These are phyloP conservation scores for Aureobasidium zeae DNA, from an alignment of 2,329 filamentous ascomycete genomes.

Conservation along the genomic window DNA sequence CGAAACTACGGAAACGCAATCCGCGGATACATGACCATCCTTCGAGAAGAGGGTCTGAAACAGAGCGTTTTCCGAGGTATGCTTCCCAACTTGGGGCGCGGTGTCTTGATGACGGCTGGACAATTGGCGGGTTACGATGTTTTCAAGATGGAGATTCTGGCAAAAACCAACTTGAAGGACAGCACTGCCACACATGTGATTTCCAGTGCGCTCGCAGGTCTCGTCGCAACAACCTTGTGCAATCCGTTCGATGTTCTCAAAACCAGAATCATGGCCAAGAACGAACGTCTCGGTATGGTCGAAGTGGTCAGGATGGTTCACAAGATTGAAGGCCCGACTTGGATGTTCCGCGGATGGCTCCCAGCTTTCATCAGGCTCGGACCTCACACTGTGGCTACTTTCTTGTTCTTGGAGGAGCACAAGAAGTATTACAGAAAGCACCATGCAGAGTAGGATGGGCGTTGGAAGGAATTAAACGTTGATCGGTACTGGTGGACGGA, in stretches of 20 bases:
- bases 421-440: slow-evolving; percentile 59
- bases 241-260: slow-evolving; percentile 85
- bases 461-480: neutral
- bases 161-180: slow-evolving; percentile 56
- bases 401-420: slow-evolving; percentile 78
- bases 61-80: slow-evolving; percentile 73
- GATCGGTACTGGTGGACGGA: neutral
- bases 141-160: slow-evolving; percentile 63
- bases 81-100: slow-evolving; percentile 70
- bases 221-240: slow-evolving; percentile 76
- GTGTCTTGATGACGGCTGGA: slow-evolving; percentile 77
- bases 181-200: slow-evolving; percentile 69
- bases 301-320: slow-evolving; percentile 58
- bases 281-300: slow-evolving; percentile 45
- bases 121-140: slow-evolving; percentile 79
- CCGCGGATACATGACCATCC: slow-evolving; percentile 78
- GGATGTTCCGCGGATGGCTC: slow-evolving; percentile 88
- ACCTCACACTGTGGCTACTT: slow-evolving; percentile 76
- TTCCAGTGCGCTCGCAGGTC: slow-evolving; percentile 66
- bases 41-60: slow-evolving; percentile 65
- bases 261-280: slow-evolving; percentile 70
- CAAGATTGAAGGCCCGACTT: slow-evolving; percentile 59
- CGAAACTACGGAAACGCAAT: slow-evolving; percentile 85
- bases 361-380: slow-evolving; percentile 62
- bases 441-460: neutral